Evolutionary conservation across 2,329 filamentous ascomycete species (phyloP).

Genomic region (Hortaea sp.): DNA sequence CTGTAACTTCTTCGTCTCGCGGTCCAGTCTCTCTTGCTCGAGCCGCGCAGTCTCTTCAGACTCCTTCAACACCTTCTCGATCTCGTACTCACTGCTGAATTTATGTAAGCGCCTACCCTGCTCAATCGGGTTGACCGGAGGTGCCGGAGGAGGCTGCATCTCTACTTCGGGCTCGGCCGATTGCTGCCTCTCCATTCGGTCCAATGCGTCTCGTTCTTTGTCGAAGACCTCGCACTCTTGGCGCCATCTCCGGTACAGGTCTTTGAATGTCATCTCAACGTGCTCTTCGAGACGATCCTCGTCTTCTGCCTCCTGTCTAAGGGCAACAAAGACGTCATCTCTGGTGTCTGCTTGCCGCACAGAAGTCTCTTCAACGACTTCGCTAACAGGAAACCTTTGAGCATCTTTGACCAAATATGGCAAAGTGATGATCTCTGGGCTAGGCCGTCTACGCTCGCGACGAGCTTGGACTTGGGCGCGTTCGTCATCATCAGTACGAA

Average conservation of each 20-base stretch:
- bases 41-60: constrained; percentile 62
- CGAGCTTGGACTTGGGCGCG: constrained; percentile 5
- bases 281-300: constrained; percentile 24
- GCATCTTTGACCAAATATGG: constrained; percentile 34
- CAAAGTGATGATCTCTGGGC: constrained; percentile 32
- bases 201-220: constrained; percentile 30
- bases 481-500: constrained; percentile 15
- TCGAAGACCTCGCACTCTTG: constrained; percentile 31
- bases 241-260: constrained; percentile 33
- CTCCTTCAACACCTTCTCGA: constrained; percentile 62
- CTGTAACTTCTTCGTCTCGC: constrained; percentile 53
- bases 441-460: constrained; percentile 15
- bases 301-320: constrained; percentile 15
- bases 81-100: constrained; percentile 63
- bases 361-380: constrained; percentile 27
- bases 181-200: constrained; percentile 24
- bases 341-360: constrained; percentile 23
- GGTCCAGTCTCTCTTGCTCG: constrained; percentile 48
- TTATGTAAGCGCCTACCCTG: constrained; percentile 42
- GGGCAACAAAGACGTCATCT: constrained; percentile 24
- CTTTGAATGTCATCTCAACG: constrained; percentile 23
- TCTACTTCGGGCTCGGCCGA: constrained; percentile 28
- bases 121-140: constrained; percentile 32
- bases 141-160: constrained; percentile 32
- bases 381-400: constrained; percentile 7